phyloP scores from a whole-genome alignment of 139 green algal species.

The Mesotaenium endlicherianum region DNA sequence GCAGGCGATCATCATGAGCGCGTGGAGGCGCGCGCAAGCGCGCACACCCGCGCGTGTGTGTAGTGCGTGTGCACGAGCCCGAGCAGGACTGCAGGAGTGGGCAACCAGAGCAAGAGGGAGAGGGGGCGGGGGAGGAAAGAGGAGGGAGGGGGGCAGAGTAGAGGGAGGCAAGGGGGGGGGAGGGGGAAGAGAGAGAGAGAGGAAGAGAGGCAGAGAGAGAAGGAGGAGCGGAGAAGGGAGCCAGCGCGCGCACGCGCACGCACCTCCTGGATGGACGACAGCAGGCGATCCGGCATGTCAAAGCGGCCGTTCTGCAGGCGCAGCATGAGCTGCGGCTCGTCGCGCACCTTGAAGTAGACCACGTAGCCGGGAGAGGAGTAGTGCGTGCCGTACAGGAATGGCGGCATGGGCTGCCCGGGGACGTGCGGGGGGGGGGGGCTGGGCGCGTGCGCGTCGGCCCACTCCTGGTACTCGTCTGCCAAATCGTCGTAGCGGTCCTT shows the following conservation, averaged over 20 bases:
- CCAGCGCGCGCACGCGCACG: not conserved
- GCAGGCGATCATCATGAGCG: no score
- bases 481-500: slow-evolving; percentile 69
- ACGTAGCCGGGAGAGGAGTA: slow-evolving; percentile 93
- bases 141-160: no score
- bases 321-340: slow-evolving; percentile 84
- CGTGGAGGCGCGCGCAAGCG: no score
- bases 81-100: no score
- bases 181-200: not conserved
- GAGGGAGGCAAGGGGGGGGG: no score
- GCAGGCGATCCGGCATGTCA: slow-evolving; percentile 88
- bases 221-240: not conserved
- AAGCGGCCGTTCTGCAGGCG: slow-evolving; percentile 89
- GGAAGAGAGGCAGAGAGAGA: not conserved
- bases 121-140: no score
- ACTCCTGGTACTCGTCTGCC: slow-evolving; percentile 46
- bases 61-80: no score
- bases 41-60: no score
- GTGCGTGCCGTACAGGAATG: slow-evolving; percentile 93
- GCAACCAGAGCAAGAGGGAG: not conserved
- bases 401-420: slow-evolving; percentile 54
- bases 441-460: not conserved
- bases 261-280: slow-evolving; percentile 70
- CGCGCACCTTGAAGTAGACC: slow-evolving; percentile 87
- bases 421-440: not conserved